A percentile compares a stretch with the other conserved stretches of the same genome.
Conservation (phyloP, 2,329 filamentous ascomycete species). For the Phyllosticta paracitricarpa region DNA sequence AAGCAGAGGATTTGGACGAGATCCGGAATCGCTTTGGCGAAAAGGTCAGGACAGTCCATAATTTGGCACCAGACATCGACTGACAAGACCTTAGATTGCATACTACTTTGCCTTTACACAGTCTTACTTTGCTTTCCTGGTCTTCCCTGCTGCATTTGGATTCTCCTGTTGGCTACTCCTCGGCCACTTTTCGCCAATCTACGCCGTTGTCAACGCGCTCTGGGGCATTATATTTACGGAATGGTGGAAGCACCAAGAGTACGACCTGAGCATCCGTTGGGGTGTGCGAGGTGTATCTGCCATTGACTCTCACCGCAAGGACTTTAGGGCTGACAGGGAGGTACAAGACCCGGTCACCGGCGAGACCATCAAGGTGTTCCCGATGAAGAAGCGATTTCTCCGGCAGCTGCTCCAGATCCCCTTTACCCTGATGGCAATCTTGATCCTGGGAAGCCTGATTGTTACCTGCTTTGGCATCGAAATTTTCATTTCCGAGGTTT, state of each 20-base stretch:
- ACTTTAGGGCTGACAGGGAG: constrained; percentile 73
- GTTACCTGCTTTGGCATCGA: constrained; percentile 83
- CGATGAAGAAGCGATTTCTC: constrained; percentile 61
- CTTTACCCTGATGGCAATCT: constrained; percentile 65
- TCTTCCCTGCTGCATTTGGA: constrained; percentile 74
- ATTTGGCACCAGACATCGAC: neutral
- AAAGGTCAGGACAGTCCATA: constrained; percentile 25
- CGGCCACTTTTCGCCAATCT: constrained; percentile 72
- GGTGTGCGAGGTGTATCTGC: constrained; percentile 73
- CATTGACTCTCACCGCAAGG: constrained; percentile 65
- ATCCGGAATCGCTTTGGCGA: constrained; percentile 42
- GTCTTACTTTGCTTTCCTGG: constrained; percentile 75
- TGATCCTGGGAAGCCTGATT: constrained; percentile 71
- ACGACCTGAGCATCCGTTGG: constrained; percentile 80
- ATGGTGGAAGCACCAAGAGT: constrained; percentile 91
- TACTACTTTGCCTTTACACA: constrained; percentile 96
- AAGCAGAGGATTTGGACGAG: constrained; percentile 39
- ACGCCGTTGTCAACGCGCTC: constrained; percentile 67
- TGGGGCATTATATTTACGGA: constrained; percentile 89
- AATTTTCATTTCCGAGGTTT: constrained; percentile 91
- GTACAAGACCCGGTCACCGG: constrained; percentile 72
- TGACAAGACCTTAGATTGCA: constrained; percentile 49
- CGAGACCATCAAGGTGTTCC: constrained; percentile 66
- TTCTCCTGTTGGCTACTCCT: constrained; percentile 70
- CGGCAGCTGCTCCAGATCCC: constrained; percentile 75